Evolutionary conservation across 2,329 filamentous ascomycete genomes (phyloP), one percentile per base, ranked within the genome.

Genomic region (Diplocarpon mali): DNA sequence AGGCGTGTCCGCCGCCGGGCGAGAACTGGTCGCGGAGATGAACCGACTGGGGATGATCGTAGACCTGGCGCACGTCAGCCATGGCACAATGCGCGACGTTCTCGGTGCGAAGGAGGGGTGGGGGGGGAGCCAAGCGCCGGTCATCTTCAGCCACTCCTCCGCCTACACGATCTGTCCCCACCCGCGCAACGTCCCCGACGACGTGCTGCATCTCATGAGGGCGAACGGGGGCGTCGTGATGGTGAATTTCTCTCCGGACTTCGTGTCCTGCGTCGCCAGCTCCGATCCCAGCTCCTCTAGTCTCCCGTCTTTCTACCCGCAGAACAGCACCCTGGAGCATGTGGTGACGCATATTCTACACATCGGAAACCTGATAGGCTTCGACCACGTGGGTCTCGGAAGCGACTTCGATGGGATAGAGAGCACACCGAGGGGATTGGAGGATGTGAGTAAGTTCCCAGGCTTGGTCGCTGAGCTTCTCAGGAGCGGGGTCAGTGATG

Each of bases 31-130:
- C 36, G 70, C 70, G 30, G 90, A 96, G 68, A 95, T 96, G 89
- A 96, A 95, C 62, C 76, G 90, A 2, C 69, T 95, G 2, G 90
- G 90, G 20, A 88, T 95, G 80, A 78, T 95, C n/a, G 84, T 96
- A 34, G 90, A 95, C 60, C 71, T 95, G 30, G 75, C 84, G 6
- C 90, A 95, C 62, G 78, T 80, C 17, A 73, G 83, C 55, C 74
- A 76, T 45, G 83, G 90, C 48, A 95, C 89, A 0, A 92, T 93
- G 85, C 67, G 79, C 6, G 85, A 95, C 56, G 85, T 90, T 0
- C 73, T 95, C n/a, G n/a, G n/a, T n/a, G n/a, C n/a, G n/a, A n/a
- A n/a, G n/a, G n/a, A n/a, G n/a, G n/a, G n/a, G n/a, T n/a, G n/a
- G 83, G 62, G 67, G 5, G 85, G 85, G 6, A 89, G 83, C 59